Evolutionary conservation across 2,329 filamentous ascomycete species (phyloP).

Genomic region (Helotiales sp.): DNA sequence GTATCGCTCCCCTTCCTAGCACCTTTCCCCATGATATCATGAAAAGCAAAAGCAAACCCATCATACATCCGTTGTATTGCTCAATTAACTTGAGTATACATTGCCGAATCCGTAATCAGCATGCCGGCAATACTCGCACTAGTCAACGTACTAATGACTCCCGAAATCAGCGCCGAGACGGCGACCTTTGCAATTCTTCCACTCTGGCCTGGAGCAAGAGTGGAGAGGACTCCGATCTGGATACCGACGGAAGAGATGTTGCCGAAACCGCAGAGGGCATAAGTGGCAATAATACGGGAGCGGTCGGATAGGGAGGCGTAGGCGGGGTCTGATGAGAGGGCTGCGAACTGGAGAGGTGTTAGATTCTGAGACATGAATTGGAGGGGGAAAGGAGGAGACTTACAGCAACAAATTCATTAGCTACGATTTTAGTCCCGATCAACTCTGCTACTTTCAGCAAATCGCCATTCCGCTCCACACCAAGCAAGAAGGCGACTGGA

Average conservation of each 20-base stretch:
- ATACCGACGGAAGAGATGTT: constrained; percentile 88
- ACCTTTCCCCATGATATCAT: too few relatives aligned
- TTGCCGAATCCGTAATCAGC: constrained; percentile 58
- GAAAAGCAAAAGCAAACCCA: not conserved
- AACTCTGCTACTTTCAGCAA: constrained; percentile 74
- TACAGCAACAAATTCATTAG: constrained; percentile 42
- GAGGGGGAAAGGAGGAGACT: constrained; percentile 6
- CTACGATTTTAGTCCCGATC: constrained; percentile 83
- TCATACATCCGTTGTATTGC: too few relatives aligned
- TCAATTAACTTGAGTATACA: constrained; percentile 19
- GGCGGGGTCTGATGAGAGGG: constrained; percentile 30
- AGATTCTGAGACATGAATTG: not conserved
- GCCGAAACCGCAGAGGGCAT: constrained; percentile 80
- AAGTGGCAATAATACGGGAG: constrained; percentile 79
- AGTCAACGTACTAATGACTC: constrained; percentile 76
- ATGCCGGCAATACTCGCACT: constrained; percentile 78
- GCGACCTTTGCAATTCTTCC: constrained; percentile 77
- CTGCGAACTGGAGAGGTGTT: constrained; percentile 4
- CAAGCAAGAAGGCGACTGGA: constrained; percentile 77
- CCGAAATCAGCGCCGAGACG: constrained; percentile 73
- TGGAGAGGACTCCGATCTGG: constrained; percentile 83
- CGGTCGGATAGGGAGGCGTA: constrained; percentile 66
- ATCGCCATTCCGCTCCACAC: constrained; percentile 64
- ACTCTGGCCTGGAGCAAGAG: constrained; percentile 72
- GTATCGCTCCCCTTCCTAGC: too few relatives aligned